Conservation (phyloP, 2,329 filamentous ascomycete species). For the Raffaelea deltoideospora region DNA sequence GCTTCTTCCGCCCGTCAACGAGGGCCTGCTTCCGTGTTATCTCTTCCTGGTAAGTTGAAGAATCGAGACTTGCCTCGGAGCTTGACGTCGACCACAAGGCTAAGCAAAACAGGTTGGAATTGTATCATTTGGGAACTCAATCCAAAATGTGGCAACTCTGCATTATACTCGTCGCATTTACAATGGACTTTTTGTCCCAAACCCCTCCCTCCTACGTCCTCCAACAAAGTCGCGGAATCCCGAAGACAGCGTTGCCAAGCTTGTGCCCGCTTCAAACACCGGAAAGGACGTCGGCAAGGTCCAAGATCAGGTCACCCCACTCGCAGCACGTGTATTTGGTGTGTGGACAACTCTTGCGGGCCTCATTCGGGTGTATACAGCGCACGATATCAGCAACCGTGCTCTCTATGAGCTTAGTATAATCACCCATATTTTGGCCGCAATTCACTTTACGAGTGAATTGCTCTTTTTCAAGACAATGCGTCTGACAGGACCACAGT, state of each 20-base stretch:
- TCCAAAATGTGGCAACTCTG: constrained; percentile 70
- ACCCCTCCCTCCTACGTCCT: constrained; percentile 26
- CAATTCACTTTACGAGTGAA: constrained; percentile 66
- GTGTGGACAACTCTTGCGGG: constrained; percentile 75
- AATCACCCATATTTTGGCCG: constrained; percentile 68
- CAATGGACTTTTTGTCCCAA: constrained; percentile 45
- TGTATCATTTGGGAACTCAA: constrained; percentile 67
- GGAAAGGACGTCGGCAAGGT: constrained; percentile 29
- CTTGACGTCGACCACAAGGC: too few relatives aligned
- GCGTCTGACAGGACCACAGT: constrained; percentile 41
- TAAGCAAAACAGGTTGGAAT: constrained; percentile 50
- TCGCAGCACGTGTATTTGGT: constrained; percentile 68
- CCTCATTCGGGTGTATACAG: constrained; percentile 66
- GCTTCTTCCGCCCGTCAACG: constrained; percentile 29
- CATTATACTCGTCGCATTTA: constrained; percentile 81
- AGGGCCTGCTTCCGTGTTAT: constrained; percentile 43
- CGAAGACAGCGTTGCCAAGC: constrained; percentile 37
- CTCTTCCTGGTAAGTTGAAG: constrained; percentile 34
- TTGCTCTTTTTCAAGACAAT: constrained; percentile 66
- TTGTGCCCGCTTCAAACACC: constrained; percentile 26
- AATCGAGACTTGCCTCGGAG: too few relatives aligned
- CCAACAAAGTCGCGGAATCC: constrained; percentile 24
- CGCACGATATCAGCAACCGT: constrained; percentile 61
- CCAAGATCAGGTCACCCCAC: constrained; percentile 51
- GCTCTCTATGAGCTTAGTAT: constrained; percentile 66